Base-by-base conservation (phyloP, 139 green algal species). In the Zygnema circumcarinatum region DNA sequence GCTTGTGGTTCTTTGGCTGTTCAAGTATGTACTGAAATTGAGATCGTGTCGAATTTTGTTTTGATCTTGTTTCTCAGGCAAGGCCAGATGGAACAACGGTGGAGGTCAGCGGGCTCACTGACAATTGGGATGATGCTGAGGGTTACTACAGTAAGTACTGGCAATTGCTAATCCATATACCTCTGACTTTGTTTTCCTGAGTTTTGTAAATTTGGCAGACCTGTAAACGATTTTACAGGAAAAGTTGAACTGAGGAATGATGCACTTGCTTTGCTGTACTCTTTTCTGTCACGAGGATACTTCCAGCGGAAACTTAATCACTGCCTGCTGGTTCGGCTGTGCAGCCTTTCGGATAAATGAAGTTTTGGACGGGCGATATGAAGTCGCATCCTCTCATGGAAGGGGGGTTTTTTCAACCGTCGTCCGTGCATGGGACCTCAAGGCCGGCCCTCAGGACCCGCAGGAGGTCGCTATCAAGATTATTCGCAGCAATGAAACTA, bases 361-460 rank as follows among this genome's bases (percentile, higher is more conserved):
- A 89, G 84, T 98, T 31, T 93, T 99, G 62, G 93, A 96, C 41
- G 87, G 79, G 2, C 92, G 96, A 3, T 97, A 95, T 79, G 91
- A 96, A 88, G 94, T 97, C 76, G 94, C 91, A 67, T 88, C 89
- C 1, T 91, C 91, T 20, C 92, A 95, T 11, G 95, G 97, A 79
- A 94, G 95, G 88, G 97, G 97, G 38, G 97, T 99, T 11, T 99
- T 99, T 92, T 94, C 85, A 56, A 96, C 91, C 16, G 97, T 99
- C 72, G 88, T 99, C 87, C 92, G 94, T 16, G 97, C 96, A 0
- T 88, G 93, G 0, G 97, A 99, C 90, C 74, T 92, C 67, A 54
- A 79, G 47, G 67, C 82, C 0, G 31, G 41, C 31, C 1, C 35
- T 33, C 68, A 31, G 0, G 53, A 89, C 22, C 74, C 62, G 11